Evolutionary conservation across 768 basidiomycete genomes (phyloP), one percentile per base, ranked within the genome.

Genomic region (Dentipellis fragilis): DNA sequence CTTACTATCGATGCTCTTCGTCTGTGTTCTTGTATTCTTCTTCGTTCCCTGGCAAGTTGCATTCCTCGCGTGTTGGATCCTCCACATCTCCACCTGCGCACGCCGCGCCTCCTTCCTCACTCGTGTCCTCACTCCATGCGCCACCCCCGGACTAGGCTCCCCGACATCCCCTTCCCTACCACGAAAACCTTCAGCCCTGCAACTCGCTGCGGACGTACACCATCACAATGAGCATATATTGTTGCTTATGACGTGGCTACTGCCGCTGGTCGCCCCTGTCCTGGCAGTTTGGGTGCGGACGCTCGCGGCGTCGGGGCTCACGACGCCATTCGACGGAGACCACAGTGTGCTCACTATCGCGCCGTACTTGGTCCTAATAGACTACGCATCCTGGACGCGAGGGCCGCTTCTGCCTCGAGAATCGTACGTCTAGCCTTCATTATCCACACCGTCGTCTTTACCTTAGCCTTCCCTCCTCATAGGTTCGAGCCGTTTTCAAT

Each of bases 21-120:
- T 93, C 36, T 75, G 85, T 51, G 59, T 78, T 14, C 70, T 85
- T n/a, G 83, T 93, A 39, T 78, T 85, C 57, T 59, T 89, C 39
- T 71, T 93, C 52, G 74, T 94, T n/a, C 93, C 93, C 0, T 92
- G 90, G 82, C 93, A 96, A 69, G 87, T 94, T 10, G 92, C 87
- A 4, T 93, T 87, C 69, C 75, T 95, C 21, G 84, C 89, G 17
- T 84, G 84, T 60, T 90, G 89, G 83, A 57, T 84, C n/a, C 80
- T 87, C 51, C 90, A 92, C 57, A 70, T 90, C 47, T 72, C 80
- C 62, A 84, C 81, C 38, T 89, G 86, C 61, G 77, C 77, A 46
- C 42, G 56, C 62, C 51, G 40, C 54, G 35, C 65, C 12, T 23
- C 54, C 48, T 53, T 23, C 54, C 53, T n/a, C 59, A 2, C 47